Evolutionary conservation across 2,329 filamentous ascomycete species (phyloP), one percentile per base, ranked within the genome.

Genomic region (Diaporthe amygdali): DNA sequence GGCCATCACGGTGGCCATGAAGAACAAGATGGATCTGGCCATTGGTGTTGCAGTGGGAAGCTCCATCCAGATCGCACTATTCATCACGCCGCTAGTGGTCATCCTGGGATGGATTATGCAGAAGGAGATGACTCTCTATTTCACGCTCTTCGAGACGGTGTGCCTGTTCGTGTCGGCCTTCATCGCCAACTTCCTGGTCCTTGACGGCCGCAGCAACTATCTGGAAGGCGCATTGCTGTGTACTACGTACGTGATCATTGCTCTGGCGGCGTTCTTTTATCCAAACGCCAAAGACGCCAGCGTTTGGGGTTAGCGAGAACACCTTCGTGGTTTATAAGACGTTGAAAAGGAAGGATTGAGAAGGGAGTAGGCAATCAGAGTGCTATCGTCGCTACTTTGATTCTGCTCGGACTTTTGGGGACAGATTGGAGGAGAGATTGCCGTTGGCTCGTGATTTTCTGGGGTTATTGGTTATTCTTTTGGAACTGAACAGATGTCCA

Each of bases 111-210:
- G 92, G 92, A 87, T 87, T 72, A 87, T 93, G 80, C 82, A 86
- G 72, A 88, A 88, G 72, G 85, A 91, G n/a, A 93, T 94, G 91
- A 89, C 92, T 34, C 86, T 97, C 41, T 95, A 96, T 84, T 97
- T 97, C 81, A 94, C 94, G 72, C 87, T 94, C 61, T 97, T 97
- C 81, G 94, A 97, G 87, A 97, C 94, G 0, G 93, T 96, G 27
- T 94, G 92, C 70, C 88, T 97, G 77, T 97, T 97, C 81, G 90
- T 96, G 66, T 93, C 91, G 66, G 91, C 94, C 9, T 91, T 97
- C 74, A 94, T 97, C 74, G 93, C 96, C 81, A 96, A 96, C 82
- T 97, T 96, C 79, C 83, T 97, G 72, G 94, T 97, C 61, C 85
- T 96, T 72, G 94, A 97, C 77, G 94, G 94, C 14, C 89, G 94